Conservation (phyloP, 202 grass and related monocot species). For the Zoysia matrella region DNA sequence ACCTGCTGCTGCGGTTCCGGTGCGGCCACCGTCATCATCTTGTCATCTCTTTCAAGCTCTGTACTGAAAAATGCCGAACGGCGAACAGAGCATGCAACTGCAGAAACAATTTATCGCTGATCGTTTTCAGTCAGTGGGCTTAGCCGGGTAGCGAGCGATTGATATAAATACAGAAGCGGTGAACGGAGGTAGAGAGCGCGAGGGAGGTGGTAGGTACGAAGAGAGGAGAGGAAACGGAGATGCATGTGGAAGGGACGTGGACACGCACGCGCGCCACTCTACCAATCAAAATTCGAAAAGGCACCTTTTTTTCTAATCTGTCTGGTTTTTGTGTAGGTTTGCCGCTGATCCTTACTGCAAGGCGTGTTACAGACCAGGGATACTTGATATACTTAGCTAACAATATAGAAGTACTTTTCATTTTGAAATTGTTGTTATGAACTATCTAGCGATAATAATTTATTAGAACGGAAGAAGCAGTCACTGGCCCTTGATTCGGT, state of each 20-base stretch:
- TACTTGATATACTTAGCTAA: no score
- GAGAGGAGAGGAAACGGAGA: neutral
- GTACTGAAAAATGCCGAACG: neutral
- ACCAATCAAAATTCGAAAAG: neutral
- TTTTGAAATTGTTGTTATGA: no score
- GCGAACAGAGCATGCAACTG: neutral
- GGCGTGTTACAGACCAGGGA: no score
- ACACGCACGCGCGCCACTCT: slow-evolving; percentile 9
- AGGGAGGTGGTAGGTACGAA: slow-evolving; percentile 45
- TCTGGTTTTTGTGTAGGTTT: neutral
- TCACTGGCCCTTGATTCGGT: no score
- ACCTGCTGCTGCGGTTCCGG: slow-evolving; percentile 51
- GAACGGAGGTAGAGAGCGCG: neutral
- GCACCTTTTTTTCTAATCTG: neutral
- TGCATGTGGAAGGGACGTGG: slow-evolving; percentile 20
- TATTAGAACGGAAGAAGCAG: no score
- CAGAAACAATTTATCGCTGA: neutral
- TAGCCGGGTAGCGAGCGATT: neutral
- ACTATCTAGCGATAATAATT: no score
- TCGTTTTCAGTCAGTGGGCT: neutral
- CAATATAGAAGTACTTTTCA: no score
- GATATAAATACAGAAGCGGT: slow-evolving; percentile 41
- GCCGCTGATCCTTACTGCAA: no score
- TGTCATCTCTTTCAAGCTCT: neutral
- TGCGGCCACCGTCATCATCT: slow-evolving; percentile 73